These are phyloP conservation scores for Elasticomyces elasticus DNA, from an alignment of 495 filamentous ascomycete genomes.

Conservation along the genomic window DNA sequence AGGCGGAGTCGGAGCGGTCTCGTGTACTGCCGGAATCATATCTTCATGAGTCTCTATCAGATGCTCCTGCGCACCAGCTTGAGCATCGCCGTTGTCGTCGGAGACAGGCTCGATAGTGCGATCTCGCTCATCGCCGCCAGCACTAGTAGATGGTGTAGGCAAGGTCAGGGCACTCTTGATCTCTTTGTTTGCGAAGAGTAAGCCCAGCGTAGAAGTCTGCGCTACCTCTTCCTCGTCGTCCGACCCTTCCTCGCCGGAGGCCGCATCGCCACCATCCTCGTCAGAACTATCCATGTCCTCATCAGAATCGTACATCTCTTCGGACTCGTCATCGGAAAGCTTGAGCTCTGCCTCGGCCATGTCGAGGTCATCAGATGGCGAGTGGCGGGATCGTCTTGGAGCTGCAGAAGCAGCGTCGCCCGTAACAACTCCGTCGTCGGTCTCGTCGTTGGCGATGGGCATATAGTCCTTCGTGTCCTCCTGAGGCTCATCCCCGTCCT, in stretches of 20 bases:
- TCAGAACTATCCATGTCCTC: conserved; percentile 61
- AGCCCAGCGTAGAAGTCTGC: neutral
- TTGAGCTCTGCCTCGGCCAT: conserved; percentile 59
- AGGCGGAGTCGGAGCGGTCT: neutral
- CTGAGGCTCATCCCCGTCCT: neutral
- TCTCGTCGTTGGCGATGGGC: conserved; percentile 17
- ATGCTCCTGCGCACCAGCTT: neutral
- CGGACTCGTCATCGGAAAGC: conserved; percentile 65
- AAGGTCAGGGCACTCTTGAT: conserved; percentile 15
- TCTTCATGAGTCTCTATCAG: neutral
- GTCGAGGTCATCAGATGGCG: conserved; percentile 17
- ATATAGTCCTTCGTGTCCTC: conserved; percentile 3
- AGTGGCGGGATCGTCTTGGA: conserved; percentile 11
- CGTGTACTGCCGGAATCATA: neutral
- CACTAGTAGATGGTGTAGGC: conserved; percentile 20
- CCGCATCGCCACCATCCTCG: conserved; percentile 31
- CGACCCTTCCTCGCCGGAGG: neutral
- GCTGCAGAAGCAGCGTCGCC: neutral
- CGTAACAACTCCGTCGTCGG: neutral
- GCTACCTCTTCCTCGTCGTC: conserved; percentile 10
- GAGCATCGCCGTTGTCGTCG: conserved; percentile 2
- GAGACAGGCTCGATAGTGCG: neutral
- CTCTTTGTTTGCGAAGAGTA: conserved; percentile 13
- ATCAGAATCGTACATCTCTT: conserved; percentile 57
- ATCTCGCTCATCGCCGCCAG: conserved; percentile 17